These are phyloP conservation scores for Vigna unguiculata DNA, from an alignment of 306 rosid species.

Conservation along the genomic window DNA sequence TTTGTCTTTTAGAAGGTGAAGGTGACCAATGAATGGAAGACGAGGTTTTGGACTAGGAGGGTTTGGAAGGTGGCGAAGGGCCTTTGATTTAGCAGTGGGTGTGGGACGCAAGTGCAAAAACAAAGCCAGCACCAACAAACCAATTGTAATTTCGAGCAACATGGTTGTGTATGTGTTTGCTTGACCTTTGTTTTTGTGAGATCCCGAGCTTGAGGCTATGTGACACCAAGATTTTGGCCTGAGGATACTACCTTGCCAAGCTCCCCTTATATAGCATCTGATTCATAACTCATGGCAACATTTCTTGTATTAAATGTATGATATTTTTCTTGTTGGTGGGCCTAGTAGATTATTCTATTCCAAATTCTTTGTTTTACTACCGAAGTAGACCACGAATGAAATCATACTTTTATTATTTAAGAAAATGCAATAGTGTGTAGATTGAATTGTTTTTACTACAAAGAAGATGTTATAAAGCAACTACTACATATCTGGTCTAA, in stretches of 20 bases:
- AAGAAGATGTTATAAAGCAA: neutral
- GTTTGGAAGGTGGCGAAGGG: constrained; percentile 51
- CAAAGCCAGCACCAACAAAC: constrained; percentile 30
- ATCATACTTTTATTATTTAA: too few relatives aligned
- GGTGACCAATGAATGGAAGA: constrained; percentile 48
- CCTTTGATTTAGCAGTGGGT: constrained; percentile 40
- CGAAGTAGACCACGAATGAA: too few relatives aligned
- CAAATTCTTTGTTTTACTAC: too few relatives aligned
- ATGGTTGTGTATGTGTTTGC: neutral
- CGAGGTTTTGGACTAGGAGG: constrained; percentile 57
- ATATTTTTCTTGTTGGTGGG: neutral
- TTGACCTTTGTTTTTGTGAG: neutral
- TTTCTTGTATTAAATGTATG: neutral
- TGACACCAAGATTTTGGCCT: neutral
- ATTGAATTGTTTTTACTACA: too few relatives aligned
- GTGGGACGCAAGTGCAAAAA: constrained; percentile 38
- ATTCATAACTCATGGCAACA: neutral
- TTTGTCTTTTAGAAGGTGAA: constrained; percentile 45
- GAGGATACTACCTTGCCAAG: neutral
- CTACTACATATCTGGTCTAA: neutral
- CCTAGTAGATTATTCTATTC: neutral
- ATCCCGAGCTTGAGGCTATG: neutral
- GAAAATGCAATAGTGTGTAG: too few relatives aligned
- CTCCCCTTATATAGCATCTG: neutral
- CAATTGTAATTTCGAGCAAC: constrained; percentile 33